Evolutionary conservation across 2,329 filamentous ascomycete species (phyloP).

Genomic region (Cercospora beticola): DNA sequence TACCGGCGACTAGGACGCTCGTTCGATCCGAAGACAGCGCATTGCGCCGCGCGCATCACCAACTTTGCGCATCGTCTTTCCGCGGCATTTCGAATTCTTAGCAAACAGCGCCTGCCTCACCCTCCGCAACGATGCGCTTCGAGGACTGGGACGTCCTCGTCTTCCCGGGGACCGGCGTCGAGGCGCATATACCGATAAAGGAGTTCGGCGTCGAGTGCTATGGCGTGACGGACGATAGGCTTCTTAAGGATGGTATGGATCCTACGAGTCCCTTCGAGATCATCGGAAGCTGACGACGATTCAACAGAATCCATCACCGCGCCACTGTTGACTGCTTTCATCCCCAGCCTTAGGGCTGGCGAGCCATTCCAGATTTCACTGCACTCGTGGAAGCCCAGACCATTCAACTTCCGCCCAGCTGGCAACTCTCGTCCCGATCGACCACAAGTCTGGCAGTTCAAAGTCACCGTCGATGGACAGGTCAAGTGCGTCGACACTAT

Average conservation of each 20-base stretch:
- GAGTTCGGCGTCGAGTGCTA: constrained; percentile 81
- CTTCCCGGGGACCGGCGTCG: constrained; percentile 57
- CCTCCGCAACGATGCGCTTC: constrained; percentile 65
- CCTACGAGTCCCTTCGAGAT: neutral
- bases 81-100: constrained; percentile 9
- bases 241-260: neutral
- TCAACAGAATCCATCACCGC: constrained; percentile 2
- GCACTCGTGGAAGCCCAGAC: constrained; percentile 68
- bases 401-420: constrained; percentile 14
- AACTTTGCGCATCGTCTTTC: neutral
- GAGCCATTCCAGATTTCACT: constrained; percentile 69
- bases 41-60: neutral
- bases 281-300: neutral
- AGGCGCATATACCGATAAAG: constrained; percentile 68
- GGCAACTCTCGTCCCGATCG: neutral
- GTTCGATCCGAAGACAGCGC: neutral
- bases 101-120: constrained; percentile 7
- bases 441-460: constrained; percentile 47
- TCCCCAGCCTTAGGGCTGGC: constrained; percentile 62
- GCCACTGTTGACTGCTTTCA: constrained; percentile 62
- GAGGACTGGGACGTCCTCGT: constrained; percentile 83
- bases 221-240: constrained; percentile 49
- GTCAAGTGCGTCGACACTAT: constrained; percentile 52
- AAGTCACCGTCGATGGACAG: constrained; percentile 67
- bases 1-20: neutral